These are phyloP conservation scores for Beauveria sp. DNA, from an alignment of 2,329 filamentous ascomycete genomes.

Conservation along the genomic window DNA sequence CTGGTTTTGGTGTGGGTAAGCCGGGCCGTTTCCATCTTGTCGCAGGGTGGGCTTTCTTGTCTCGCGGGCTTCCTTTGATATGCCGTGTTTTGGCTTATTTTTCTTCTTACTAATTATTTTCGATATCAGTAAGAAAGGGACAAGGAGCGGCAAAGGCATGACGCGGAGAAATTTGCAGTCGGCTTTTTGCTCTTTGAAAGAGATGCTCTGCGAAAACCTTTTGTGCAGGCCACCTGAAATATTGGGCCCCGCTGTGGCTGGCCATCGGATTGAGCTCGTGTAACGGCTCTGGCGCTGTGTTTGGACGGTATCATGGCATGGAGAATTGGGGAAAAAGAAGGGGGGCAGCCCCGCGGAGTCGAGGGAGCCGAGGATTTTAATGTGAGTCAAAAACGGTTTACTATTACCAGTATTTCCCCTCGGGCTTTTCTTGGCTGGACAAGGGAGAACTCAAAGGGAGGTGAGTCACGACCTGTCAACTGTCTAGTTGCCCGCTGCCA, in stretches of 20 bases:
- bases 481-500: too few relatives aligned
- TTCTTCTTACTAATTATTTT: not conserved
- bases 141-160: not conserved
- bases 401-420: too few relatives aligned
- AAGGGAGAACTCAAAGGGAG: too few relatives aligned
- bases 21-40: too few relatives aligned
- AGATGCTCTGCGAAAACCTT: too few relatives aligned
- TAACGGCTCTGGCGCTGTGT: not conserved
- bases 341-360: too few relatives aligned
- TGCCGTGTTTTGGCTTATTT: not conserved
- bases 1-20: not conserved
- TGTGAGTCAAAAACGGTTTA: too few relatives aligned
- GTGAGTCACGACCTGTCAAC: too few relatives aligned
- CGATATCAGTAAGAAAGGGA: not conserved
- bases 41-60: not conserved
- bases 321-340: not conserved
- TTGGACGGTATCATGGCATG: not conserved
- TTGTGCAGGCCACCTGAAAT: not conserved
- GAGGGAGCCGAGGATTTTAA: too few relatives aligned
- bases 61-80: not conserved
- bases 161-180: not conserved
- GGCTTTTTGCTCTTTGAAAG: too few relatives aligned
- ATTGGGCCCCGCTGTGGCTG: not conserved
- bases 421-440: too few relatives aligned
- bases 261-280: not conserved